These are phyloP conservation scores for Plectosphaerella sp. DNA, from an alignment of 2,329 filamentous ascomycete genomes.

Conservation along the genomic window DNA sequence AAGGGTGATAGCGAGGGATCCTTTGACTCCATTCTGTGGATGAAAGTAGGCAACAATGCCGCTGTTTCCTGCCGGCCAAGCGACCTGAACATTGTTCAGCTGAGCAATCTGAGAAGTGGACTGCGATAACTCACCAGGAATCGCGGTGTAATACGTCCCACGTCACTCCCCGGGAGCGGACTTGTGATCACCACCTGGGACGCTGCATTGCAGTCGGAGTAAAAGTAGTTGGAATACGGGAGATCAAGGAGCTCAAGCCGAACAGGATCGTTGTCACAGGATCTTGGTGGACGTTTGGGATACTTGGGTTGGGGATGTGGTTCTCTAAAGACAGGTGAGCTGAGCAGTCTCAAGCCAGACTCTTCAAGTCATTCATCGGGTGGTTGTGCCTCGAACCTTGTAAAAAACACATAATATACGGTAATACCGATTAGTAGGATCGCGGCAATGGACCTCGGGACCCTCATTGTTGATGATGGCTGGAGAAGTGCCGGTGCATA, in stretches of 20 bases:
- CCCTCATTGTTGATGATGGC: too few relatives aligned
- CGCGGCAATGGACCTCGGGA: too few relatives aligned
- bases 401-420: too few relatives aligned
- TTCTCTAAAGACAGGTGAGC: too few relatives aligned
- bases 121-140: constrained; percentile 29
- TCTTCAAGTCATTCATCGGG: too few relatives aligned
- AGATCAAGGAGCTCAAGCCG: constrained; percentile 41
- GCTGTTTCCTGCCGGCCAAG: constrained; percentile 64
- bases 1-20: constrained; percentile 46
- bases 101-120: too few relatives aligned
- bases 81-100: constrained; percentile 25
- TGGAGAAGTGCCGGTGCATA: too few relatives aligned
- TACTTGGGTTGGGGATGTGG: too few relatives aligned
- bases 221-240: constrained; percentile 62
- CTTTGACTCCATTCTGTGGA: constrained; percentile 47
- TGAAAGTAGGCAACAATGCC: constrained; percentile 54
- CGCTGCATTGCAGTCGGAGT: constrained; percentile 57
- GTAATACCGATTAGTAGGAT: too few relatives aligned
- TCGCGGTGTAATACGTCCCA: constrained; percentile 52
- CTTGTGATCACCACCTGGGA: constrained; percentile 58
- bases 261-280: constrained; percentile 1
- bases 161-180: constrained; percentile 46
- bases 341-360: too few relatives aligned
- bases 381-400: too few relatives aligned
- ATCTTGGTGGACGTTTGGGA: not conserved